Evolutionary conservation across 2,329 filamentous ascomycete genomes (phyloP), one percentile per base, ranked within the genome.

Genomic region (Aureobasidium mangrovei): DNA sequence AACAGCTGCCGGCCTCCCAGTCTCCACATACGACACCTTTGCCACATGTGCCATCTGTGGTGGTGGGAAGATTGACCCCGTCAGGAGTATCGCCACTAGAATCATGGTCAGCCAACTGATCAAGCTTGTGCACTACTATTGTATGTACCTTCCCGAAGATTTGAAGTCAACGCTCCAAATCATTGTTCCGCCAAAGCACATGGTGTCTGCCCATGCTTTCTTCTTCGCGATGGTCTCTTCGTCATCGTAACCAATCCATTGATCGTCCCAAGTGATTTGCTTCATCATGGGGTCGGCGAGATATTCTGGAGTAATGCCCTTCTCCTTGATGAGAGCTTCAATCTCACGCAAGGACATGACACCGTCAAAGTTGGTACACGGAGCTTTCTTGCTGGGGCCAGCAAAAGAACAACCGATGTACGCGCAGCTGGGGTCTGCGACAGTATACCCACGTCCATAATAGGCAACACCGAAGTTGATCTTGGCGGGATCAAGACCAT

Each of bases 381-480:
- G 3, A 7, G 58, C 63, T 2, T 62, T 26, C 5, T 44, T 43
- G 31, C 58, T 59, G 4, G 56, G 42, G 4, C 48, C 58, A 12
- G n/a, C 32, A 44, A 60, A 58, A 8, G 38, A 36, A 45, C 66
- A 68, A 3, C 57, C 60, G 3, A 57, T 39, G 2, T 18, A 52
- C 8, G 48, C 57, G 39, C 62, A 67, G 6, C 28, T 45, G 7
- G 58, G 53, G 41, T 60, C 48, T 18, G 51, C 26, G 1, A 62
- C 42, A 4, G 70, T 77, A 43, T 72, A 77, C 2, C 72, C 69
- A 4, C 75, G 65, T 0, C 75, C 75, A 51, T 79, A 79, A 45
- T 68, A 70, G 1, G 74, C 74, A 0, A 77, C 53, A 0, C 76
- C 77, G 2, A 79, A 60, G 54, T 74, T 74, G 35, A 78, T 60